phyloP scores from a whole-genome alignment of 2,329 filamentous ascomycete genomes.

The Penicillium frequentans region DNA sequence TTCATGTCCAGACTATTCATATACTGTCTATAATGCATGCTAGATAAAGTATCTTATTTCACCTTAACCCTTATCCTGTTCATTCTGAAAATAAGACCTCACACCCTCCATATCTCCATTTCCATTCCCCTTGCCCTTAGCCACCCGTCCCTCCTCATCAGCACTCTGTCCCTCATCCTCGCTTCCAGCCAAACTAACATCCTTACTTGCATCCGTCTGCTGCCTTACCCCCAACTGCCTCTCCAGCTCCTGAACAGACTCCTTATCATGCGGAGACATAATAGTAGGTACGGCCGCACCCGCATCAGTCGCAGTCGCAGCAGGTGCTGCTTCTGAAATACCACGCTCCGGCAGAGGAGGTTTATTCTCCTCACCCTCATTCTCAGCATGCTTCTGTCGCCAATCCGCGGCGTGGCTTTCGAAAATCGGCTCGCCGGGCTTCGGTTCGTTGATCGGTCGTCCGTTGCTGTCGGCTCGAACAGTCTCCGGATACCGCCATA shows the following conservation, averaged over 20 bases:
- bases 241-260: slow-evolving; percentile 16
- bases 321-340: not conserved
- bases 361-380: slow-evolving; percentile 3
- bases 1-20: not conserved
- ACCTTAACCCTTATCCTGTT: not conserved
- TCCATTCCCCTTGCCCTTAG: slow-evolving; percentile 19
- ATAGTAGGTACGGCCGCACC: not conserved
- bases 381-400: slow-evolving; percentile 45
- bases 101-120: slow-evolving; percentile 38
- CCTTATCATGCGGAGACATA: not conserved
- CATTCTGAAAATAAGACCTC: slow-evolving; percentile 34
- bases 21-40: not conserved
- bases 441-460: slow-evolving; percentile 64
- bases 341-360: slow-evolving; percentile 3
- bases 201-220: slow-evolving; percentile 63
- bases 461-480: slow-evolving; percentile 25
- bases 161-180: slow-evolving; percentile 41
- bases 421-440: slow-evolving; percentile 65
- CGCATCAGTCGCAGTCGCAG: not conserved
- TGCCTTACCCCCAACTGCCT: slow-evolving; percentile 69
- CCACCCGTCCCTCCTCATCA: slow-evolving; percentile 24
- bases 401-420: slow-evolving; percentile 73
- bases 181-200: slow-evolving; percentile 73
- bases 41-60: not conserved
- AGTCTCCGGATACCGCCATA: slow-evolving; percentile 64